Base-by-base conservation (phyloP, 345 rosid species). In the Citrus cavaleriei region DNA sequence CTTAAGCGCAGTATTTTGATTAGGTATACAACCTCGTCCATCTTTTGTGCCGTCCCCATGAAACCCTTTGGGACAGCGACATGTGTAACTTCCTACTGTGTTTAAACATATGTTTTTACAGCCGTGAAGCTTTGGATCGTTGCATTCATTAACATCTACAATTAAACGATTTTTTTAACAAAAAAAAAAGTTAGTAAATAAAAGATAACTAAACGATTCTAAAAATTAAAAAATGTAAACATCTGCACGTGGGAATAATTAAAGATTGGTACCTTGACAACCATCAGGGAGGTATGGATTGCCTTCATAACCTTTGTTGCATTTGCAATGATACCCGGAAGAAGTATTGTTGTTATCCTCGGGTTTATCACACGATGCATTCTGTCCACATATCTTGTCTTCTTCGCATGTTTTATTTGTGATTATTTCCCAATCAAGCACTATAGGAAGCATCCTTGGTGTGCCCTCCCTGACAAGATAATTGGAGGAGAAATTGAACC, bases 261-360 rank as follows among this genome's bases (percentile, higher is more conserved):
- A 18, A 72, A n/a, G 6, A n/a, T 32, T 25, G 0, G 0, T 18
- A 38, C 78, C 70, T 28, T 21, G 14, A 32, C 78, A 75, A n/a
- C 72, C 38, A 49, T 49, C 62, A 3, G 7, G 5, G 25, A 73
- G 25, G 49, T 83, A 83, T 32, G 90, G 81, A 59, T 83, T 87
- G 21, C 89, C 91, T 24, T 6, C 10, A 54, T 80, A 88, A 70
- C 87, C 89, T 0, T 0, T 0, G 13, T 1, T 2, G 73, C 87
- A 89, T 8, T 8, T 7, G 75, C 89, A 89, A 5, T 27, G 71
- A 64, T 84, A 85, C 0, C 90, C 86, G 0, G 10, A n/a, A 54
- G 51, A 46, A 35, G 28, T 46, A 12, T 2, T 12, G 51, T 2
- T 35, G 40, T 58, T 27, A n/a, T 18, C 19, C 34, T 32, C 0